phyloP scores from a whole-genome alignment of 2,329 filamentous ascomycete species.

The Coniella lustricola region DNA sequence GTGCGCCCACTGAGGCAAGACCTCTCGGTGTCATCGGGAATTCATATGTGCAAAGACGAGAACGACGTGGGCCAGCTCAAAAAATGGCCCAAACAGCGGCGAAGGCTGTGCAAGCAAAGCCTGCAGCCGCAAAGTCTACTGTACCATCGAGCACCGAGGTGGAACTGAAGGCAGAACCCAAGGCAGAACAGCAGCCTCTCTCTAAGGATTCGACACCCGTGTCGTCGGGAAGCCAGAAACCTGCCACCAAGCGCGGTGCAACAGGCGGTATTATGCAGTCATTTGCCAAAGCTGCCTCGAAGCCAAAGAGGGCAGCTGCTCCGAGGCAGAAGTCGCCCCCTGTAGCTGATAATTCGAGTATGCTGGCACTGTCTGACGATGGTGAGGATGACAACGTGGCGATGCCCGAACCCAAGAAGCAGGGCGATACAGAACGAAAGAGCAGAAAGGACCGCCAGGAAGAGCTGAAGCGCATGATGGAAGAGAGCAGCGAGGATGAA shows the following conservation, averaged over 20 bases:
- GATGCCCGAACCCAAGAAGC: conserved; percentile 34
- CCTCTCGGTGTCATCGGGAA: conserved; percentile 72
- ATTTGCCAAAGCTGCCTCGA: conserved; percentile 58
- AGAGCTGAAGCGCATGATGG: conserved; percentile 48
- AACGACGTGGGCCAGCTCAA: conserved; percentile 31
- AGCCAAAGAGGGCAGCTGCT: conserved; percentile 40
- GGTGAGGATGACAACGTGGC: conserved; percentile 49
- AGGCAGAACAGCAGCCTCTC: conserved; percentile 24
- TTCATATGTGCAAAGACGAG: conserved; percentile 50
- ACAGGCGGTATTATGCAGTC: conserved; percentile 67
- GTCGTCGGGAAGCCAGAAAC: conserved; percentile 31
- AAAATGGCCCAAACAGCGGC: conserved; percentile 22
- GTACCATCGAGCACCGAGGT: conserved; percentile 25
- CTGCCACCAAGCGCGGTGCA: conserved; percentile 48
- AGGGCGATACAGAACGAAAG: conserved; percentile 27
- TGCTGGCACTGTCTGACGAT: conserved; percentile 45
- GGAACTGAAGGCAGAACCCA: conserved; percentile 32
- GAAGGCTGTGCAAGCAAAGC: conserved; percentile 27
- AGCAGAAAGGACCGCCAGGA: conserved; percentile 58
- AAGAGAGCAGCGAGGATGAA: conserved; percentile 18
- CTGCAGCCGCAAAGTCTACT: conserved; percentile 19
- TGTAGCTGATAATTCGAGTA: conserved; percentile 37
- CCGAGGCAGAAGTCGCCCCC: conserved; percentile 31
- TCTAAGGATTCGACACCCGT: conserved; percentile 29
- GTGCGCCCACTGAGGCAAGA: conserved; percentile 50